Conservation (phyloP, 352 stramenopile species). For the Pythium graminicola region DNA sequence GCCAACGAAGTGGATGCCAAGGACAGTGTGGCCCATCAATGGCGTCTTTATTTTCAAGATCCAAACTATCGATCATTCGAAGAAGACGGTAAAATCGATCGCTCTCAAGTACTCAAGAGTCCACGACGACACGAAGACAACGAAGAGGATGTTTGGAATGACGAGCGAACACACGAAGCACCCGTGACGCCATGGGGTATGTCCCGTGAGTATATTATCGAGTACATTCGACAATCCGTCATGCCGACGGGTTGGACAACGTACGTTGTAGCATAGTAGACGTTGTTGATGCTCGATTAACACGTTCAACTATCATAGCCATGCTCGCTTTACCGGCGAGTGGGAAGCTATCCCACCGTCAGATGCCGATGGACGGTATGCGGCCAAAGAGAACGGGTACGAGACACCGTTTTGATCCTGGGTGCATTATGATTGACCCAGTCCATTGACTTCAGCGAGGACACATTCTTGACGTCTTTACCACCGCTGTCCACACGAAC, state of each 20-base stretch:
- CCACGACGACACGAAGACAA: conserved; percentile 1
- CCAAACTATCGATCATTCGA: conserved; percentile 22
- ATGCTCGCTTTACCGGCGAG: conserved; percentile 29
- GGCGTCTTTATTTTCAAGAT: conserved; percentile 41
- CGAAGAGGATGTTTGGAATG: conserved; percentile 3
- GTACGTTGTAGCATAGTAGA: no score
- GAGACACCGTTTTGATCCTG: background rate
- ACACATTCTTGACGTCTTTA: conserved; percentile 17
- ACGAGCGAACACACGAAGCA: conserved; percentile 13
- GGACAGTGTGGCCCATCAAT: conserved; percentile 38
- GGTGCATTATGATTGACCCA: background rate
- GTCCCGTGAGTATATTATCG: conserved; percentile 61
- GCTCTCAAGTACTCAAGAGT: conserved; percentile 45
- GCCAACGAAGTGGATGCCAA: conserved; percentile 16
- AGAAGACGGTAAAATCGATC: conserved; percentile 41
- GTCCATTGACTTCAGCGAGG: conserved; percentile 2
- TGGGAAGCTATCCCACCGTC: conserved; percentile 35
- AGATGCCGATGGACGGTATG: conserved; percentile 16
- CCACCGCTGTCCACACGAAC: conserved; percentile 8
- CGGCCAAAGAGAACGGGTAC: conserved; percentile 6
- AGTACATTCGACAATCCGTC: conserved; percentile 73
- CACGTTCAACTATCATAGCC: conserved; percentile 20
- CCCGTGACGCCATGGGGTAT: conserved; percentile 55
- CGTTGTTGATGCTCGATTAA: no score
- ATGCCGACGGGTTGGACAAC: conserved; percentile 54